These are phyloP conservation scores for Huntiella decipiens DNA, from an alignment of 2,329 filamentous ascomycete genomes.

Conservation along the genomic window DNA sequence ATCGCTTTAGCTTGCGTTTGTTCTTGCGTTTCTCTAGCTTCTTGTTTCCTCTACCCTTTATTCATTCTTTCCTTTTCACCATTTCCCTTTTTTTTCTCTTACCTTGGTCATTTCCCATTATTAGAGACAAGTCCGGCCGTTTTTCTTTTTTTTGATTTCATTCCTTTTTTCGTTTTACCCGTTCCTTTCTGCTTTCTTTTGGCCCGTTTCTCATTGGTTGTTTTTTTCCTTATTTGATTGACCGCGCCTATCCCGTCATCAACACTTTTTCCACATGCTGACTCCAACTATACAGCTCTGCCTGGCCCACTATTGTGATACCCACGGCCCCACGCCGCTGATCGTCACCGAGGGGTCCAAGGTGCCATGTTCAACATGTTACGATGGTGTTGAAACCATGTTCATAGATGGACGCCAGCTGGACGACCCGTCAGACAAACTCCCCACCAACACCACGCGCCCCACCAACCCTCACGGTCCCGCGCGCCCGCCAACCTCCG, in stretches of 20 bases:
- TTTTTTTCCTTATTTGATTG: neutral
- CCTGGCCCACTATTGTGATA: conserved; percentile 52
- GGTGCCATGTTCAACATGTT: conserved; percentile 40
- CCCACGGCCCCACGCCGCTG: conserved; percentile 48
- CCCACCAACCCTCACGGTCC: conserved; percentile 5
- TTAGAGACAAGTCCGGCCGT: neutral
- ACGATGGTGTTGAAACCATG: conserved; percentile 24
- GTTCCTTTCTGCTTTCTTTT: neutral
- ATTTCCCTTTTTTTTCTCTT: neutral
- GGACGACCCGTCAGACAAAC: neutral
- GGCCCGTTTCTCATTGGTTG: neutral
- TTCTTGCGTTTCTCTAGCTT: no score
- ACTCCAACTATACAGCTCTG: conserved; percentile 34
- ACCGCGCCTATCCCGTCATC: neutral
- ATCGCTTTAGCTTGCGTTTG: no score
- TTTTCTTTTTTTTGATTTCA: neutral
- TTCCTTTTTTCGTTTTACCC: neutral
- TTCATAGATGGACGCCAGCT: conserved; percentile 5
- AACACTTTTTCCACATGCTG: conserved; percentile 3
- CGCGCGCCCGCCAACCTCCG: neutral
- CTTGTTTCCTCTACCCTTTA: neutral
- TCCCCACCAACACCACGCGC: neutral
- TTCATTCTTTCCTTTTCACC: neutral
- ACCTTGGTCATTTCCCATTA: neutral
- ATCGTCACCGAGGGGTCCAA: conserved; percentile 52